Evolutionary conservation across 148 eudicot genomes (phyloP), one percentile per base, ranked within the genome.

Genomic region (Suaeda aralocaspica): DNA sequence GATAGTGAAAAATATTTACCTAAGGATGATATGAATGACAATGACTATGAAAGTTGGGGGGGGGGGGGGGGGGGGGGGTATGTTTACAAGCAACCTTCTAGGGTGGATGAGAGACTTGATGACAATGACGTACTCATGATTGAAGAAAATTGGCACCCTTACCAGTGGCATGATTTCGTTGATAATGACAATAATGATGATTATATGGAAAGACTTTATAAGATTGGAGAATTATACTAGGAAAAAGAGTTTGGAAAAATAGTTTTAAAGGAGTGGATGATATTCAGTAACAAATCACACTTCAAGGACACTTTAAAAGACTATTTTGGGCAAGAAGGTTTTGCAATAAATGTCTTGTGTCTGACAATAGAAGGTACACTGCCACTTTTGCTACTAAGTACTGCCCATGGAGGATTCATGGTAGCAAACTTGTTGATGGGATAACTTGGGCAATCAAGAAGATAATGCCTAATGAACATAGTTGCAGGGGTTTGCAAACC

Each of bases 401-500:
- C 5, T 55, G 22, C 22, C 13, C 4, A 0, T 68, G 48, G 31
- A 68, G 62, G 16, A 33, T 55, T 0, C 72, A 68, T 55, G 62
- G 50, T 11, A 0, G 16, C 2, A 33, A 22, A 1, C 22, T 68
- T 0, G 22, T 46, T 12, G 45, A 55, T 53, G 30, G 14, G 0
- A 2, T 13, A 1, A 53, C 72, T 31, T 68, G 61, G 61, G 50
- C 72, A 9, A 53, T 68, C 18, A 53, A 68, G 33, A 5, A 9
- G 0, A 68, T 68, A n/a, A n/a, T 14, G 2, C 16, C 15, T 1
- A 19, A 6, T 0, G 18, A 39, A 2, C 63, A 42, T 13, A 28
- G 8, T 8, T 18, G 24, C 30, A 15, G 14, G 1, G 46, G 18
- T 7, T 39, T 39, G n/a, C 2, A 15, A 19, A 0, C 25, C 33